Evolutionary conservation across 2,329 filamentous ascomycete genomes (phyloP), one percentile per base, ranked within the genome.

Genomic region (Celoporthe dispersa): DNA sequence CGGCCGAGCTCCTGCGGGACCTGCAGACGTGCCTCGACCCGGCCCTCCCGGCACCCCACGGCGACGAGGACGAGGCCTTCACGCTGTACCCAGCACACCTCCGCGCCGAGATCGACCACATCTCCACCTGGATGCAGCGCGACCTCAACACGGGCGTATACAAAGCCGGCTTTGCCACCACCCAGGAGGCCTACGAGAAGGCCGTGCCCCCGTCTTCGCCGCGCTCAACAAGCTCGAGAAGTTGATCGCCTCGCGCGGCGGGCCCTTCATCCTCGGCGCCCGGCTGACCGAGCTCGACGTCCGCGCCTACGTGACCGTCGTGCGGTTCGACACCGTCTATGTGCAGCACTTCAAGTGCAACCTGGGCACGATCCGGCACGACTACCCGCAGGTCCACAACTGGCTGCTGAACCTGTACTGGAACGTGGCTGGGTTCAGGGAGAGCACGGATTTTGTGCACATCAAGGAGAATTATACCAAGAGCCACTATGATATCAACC

Each of bases 331-430:
- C 72, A 79, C 83, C 2, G 84, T 88, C 3, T 91, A 91, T 75
- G 87, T 88, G 16, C 87, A 90, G 80, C 88, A 90, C 77, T 91
- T 91, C 81, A 91, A 90, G 79, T 88, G 87, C 74, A 90, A 91
- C 76, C 77, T 91, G 39, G 87, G 88, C 2, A 89, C 81, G 14
- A 84, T 91, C 57, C 80, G 89, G 7, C 84, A 87, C 74, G 83
- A 87, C 68, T 91, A 91, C 73, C 88, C 88, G 0, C 82, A 86
- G 14, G 74, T 90, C 68, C 82, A 88, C 75, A 87, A 88, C 72
- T 91, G 88, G 87, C 73, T 91, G 73, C 87, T 84, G 78, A 82
- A 82, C 44, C 75, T 89, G 76, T 90, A 90, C 78, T 89, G 85
- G 83, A 84, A 86, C 70, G 81, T 86, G 1, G 74, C 79, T 25